phyloP scores from a whole-genome alignment of 2,329 filamentous ascomycete genomes.

The Lomentospora prolificans region DNA sequence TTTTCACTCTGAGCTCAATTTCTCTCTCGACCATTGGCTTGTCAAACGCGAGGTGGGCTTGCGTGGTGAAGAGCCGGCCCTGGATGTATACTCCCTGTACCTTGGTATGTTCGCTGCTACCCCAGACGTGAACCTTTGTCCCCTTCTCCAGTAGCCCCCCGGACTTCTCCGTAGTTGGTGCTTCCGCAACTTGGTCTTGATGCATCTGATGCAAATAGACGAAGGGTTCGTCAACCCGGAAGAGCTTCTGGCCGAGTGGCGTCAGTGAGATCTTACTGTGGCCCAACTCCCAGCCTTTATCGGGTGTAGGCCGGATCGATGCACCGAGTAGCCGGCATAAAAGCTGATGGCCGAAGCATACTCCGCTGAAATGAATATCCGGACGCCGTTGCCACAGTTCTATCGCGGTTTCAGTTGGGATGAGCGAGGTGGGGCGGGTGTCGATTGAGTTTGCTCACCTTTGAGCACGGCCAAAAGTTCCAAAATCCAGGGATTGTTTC shows the following conservation, averaged over 20 bases:
- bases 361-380: conserved; percentile 53
- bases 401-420: too few species aligned
- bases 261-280: conserved; percentile 57
- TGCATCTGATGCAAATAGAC: conserved; percentile 72
- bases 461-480: conserved; percentile 51
- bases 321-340: conserved; percentile 60
- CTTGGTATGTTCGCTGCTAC: conserved; percentile 51
- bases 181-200: conserved; percentile 57
- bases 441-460: too few species aligned
- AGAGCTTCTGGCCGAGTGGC: conserved; percentile 56
- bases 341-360: conserved; percentile 79
- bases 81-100: conserved; percentile 69
- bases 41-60: conserved; percentile 72
- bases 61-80: conserved; percentile 57
- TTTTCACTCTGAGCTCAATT: conserved; percentile 48
- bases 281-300: conserved; percentile 62
- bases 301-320: conserved; percentile 54
- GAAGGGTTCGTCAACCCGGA: conserved; percentile 40
- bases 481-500: conserved; percentile 62
- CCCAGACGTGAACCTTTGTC: conserved; percentile 45
- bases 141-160: conserved; percentile 25
- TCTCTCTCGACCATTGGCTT: conserved; percentile 59
- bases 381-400: conserved; percentile 40
- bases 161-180: conserved; percentile 42
- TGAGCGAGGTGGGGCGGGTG: too few species aligned